phyloP scores from a whole-genome alignment of 2,329 filamentous ascomycete species.

The Sclerotinia nivalis region DNA sequence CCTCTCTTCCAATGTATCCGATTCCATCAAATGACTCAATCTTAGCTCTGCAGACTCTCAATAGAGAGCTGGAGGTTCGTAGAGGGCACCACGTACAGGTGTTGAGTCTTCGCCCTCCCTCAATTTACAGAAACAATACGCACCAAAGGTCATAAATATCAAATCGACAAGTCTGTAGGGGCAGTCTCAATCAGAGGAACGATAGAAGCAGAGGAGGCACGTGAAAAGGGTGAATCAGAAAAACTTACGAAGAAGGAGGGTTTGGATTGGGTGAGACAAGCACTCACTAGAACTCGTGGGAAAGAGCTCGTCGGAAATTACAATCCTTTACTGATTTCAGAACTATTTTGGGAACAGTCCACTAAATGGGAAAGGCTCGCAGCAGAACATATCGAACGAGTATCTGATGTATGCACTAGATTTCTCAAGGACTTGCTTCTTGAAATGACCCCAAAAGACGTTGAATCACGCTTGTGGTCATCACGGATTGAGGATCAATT shows the following conservation, averaged over 20 bases:
- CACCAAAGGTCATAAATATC: conserved; percentile 39
- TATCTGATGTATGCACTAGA: conserved; percentile 28
- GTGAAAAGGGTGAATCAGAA: conserved; percentile 29
- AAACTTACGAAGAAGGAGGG: conserved; percentile 30
- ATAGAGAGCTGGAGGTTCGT: no score
- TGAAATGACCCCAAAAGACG: conserved; percentile 18
- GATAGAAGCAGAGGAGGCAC: not conserved
- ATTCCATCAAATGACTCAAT: no score
- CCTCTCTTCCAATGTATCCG: no score
- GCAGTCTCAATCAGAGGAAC: not conserved
- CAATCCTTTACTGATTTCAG: conserved; percentile 45
- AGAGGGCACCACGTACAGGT: no score
- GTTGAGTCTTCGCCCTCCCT: no score
- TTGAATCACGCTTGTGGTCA: conserved; percentile 22
- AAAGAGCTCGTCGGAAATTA: conserved; percentile 45
- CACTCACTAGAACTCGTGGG: conserved; percentile 34
- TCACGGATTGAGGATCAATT: conserved; percentile 7
- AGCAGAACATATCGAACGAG: conserved; percentile 28
- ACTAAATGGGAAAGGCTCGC: conserved; percentile 42
- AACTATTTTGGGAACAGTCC: conserved; percentile 46
- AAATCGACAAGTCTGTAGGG: conserved; percentile 30
- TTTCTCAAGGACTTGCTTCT: conserved; percentile 13
- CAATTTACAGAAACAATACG: conserved; percentile 36
- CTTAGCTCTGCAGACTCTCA: no score
- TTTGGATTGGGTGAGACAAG: conserved; percentile 35